Evolutionary conservation across 495 filamentous ascomycete species (phyloP).

Genomic region (Daldinia loculata): DNA sequence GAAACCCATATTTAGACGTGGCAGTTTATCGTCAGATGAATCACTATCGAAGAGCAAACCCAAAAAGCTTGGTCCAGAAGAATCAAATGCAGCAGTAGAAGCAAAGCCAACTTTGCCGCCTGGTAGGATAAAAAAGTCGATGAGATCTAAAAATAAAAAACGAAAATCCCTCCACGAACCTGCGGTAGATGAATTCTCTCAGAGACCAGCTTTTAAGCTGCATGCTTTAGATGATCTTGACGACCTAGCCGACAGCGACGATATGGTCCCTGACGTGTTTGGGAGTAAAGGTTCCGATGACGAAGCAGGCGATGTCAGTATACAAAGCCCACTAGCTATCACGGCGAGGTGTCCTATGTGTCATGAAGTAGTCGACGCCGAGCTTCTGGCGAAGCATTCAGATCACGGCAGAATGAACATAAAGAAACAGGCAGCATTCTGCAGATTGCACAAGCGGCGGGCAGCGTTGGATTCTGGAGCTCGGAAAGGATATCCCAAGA

Average conservation of each 20-base stretch:
- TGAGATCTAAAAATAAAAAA: slow-evolving; percentile 19
- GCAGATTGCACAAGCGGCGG: slow-evolving; percentile 69
- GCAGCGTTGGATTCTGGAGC: slow-evolving; percentile 69
- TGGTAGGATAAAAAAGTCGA: background rate
- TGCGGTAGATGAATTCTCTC: slow-evolving; percentile 19
- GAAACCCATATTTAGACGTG: slow-evolving; percentile 8
- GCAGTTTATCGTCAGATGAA: background rate
- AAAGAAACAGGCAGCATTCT: slow-evolving; percentile 73
- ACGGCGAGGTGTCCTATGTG: slow-evolving; percentile 71
- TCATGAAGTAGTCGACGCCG: slow-evolving; percentile 63
- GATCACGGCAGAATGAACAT: slow-evolving; percentile 62
- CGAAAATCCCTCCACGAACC: slow-evolving; percentile 16
- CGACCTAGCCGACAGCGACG: slow-evolving; percentile 30
- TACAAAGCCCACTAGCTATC: slow-evolving; percentile 9
- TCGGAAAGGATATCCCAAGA: slow-evolving; percentile 74
- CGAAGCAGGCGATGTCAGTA: slow-evolving; percentile 24
- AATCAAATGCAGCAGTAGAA: slow-evolving; percentile 3
- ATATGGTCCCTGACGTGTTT: slow-evolving; percentile 25
- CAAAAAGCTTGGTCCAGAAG: slow-evolving; percentile 1
- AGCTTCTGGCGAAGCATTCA: slow-evolving; percentile 59
- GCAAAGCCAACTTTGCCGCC: background rate
- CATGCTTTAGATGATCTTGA: slow-evolving; percentile 38
- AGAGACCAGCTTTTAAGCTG: slow-evolving; percentile 39
- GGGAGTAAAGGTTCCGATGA: slow-evolving; percentile 28
- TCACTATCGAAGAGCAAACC: slow-evolving; percentile 22